Conservation (phyloP, 768 basidiomycete species). For the Calvatia gigantea region DNA sequence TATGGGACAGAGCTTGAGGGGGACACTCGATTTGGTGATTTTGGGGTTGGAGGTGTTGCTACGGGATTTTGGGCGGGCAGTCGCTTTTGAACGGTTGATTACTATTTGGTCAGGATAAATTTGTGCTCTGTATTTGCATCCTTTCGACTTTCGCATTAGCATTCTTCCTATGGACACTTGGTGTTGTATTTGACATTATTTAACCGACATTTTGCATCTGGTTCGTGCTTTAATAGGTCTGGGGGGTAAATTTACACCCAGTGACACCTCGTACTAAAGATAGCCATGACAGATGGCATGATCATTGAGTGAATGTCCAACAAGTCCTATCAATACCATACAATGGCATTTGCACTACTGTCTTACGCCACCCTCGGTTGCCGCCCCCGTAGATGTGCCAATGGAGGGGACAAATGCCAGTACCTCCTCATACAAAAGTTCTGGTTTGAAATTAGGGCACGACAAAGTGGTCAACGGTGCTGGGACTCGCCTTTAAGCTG, state of each 20-base stretch:
- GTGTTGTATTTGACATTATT: conserved; percentile 8
- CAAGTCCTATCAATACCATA: conserved; percentile 2
- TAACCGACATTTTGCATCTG: neutral
- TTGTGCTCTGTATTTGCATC: conserved; percentile 2
- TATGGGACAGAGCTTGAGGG: conserved; percentile 81
- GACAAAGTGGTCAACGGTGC: neutral
- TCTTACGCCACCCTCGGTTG: too few species aligned
- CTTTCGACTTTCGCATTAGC: neutral
- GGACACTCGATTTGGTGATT: conserved; percentile 84
- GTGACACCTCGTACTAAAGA: neutral
- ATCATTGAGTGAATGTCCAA: neutral
- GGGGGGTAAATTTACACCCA: neutral
- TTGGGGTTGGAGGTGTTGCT: conserved; percentile 77
- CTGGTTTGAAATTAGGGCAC: conserved; percentile 24
- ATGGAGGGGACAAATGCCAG: conserved; percentile 68
- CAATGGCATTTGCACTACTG: neutral
- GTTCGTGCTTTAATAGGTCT: neutral
- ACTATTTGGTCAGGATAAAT: conserved; percentile 8
- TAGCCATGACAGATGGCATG: conserved; percentile 1
- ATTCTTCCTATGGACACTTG: conserved; percentile 8
- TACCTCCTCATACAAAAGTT: conserved; percentile 82
- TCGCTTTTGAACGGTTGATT: conserved; percentile 28
- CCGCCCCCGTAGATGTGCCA: conserved; percentile 23
- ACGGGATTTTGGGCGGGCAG: conserved; percentile 63
- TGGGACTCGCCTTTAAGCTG: conserved; percentile 56